A percentile compares a stretch with the other conserved stretches of the same genome.
Evolutionary conservation across 495 filamentous ascomycete genomes (phyloP).

Genomic region (Trypethelium eluteriae): DNA sequence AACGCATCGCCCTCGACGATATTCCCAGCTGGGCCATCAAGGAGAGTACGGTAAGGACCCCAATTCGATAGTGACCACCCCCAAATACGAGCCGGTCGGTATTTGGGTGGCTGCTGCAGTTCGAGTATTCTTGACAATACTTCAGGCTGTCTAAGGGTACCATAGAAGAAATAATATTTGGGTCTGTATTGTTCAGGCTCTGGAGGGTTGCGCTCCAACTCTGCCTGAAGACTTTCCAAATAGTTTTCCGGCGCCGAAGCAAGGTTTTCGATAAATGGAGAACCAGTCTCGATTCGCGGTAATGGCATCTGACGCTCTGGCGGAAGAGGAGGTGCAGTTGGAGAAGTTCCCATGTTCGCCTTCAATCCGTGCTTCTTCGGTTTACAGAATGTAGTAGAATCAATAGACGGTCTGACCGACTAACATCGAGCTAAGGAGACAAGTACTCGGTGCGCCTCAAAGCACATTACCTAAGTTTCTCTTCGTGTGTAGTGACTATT

Average conservation of each 20-base stretch:
- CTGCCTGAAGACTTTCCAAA: background rate
- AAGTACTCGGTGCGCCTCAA: too few species aligned
- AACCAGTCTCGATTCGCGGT: too few species aligned
- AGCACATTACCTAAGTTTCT: too few species aligned
- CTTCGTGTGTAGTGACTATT: too few species aligned
- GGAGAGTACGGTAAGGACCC: constrained; percentile 27
- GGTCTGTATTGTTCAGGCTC: background rate
- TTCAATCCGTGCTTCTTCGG: too few species aligned
- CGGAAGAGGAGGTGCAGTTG: background rate
- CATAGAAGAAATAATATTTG: constrained; percentile 28
- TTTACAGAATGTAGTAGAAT: too few species aligned
- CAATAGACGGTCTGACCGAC: too few species aligned
- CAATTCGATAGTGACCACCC: constrained; percentile 26
- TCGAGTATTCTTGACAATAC: constrained; percentile 23
- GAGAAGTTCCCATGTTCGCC: too few species aligned
- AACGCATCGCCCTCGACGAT: constrained; percentile 23
- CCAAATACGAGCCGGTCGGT: constrained; percentile 22
- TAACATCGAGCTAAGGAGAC: too few species aligned
- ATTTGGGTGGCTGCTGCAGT: constrained; percentile 21
- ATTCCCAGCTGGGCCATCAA: constrained; percentile 22
- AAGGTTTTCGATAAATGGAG: background rate
- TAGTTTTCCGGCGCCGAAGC: background rate
- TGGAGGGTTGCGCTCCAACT: background rate
- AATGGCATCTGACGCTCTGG: background rate
- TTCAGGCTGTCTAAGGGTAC: constrained; percentile 21